Evolutionary conservation across 1,139 yeast genomes (phyloP).

Genomic region (Geotrichum candidum): DNA sequence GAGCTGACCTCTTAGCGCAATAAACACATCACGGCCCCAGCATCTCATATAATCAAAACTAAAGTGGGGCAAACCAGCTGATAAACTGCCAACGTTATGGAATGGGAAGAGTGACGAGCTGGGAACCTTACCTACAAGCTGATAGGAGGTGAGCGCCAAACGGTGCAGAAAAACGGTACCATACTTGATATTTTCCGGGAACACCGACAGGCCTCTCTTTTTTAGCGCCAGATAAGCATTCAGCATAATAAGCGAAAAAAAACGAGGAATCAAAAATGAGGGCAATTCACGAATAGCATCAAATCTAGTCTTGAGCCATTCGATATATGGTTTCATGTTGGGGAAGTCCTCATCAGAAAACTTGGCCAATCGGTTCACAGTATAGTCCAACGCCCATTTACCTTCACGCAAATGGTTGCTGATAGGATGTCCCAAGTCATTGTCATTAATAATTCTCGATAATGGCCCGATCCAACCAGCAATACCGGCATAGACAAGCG

Average conservation of each 20-base stretch:
- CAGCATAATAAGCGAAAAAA: slow-evolving; percentile 74
- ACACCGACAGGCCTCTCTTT: slow-evolving; percentile 53
- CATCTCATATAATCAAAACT: slow-evolving; percentile 88
- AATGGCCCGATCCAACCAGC: slow-evolving; percentile 87
- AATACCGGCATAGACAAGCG: slow-evolving; percentile 80
- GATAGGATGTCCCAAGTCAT: slow-evolving; percentile 77
- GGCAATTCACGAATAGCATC: slow-evolving; percentile 63
- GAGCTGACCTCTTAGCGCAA: slow-evolving; percentile 75
- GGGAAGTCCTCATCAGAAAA: slow-evolving; percentile 42
- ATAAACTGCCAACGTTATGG: slow-evolving; percentile 60
- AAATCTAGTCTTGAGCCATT: slow-evolving; percentile 66
- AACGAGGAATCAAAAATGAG: slow-evolving; percentile 75
- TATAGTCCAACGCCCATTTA: slow-evolving; percentile 82
- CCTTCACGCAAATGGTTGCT: slow-evolving; percentile 79
- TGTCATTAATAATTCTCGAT: slow-evolving; percentile 54
- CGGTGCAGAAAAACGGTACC: slow-evolving; percentile 74
- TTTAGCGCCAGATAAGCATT: slow-evolving; percentile 78
- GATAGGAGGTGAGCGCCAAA: slow-evolving; percentile 75
- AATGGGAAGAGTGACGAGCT: slow-evolving; percentile 72
- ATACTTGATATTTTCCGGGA: slow-evolving; percentile 49
- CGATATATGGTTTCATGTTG: slow-evolving; percentile 48
- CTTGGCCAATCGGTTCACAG: slow-evolving; percentile 55
- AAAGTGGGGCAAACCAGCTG: slow-evolving; percentile 96
- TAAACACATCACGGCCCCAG: slow-evolving; percentile 97
- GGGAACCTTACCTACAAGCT: slow-evolving; percentile 73